A percentile compares a stretch with the other conserved stretches of the same genome.
Conservation (phyloP, 805 yeast species). For the Candida mattraensis region DNA sequence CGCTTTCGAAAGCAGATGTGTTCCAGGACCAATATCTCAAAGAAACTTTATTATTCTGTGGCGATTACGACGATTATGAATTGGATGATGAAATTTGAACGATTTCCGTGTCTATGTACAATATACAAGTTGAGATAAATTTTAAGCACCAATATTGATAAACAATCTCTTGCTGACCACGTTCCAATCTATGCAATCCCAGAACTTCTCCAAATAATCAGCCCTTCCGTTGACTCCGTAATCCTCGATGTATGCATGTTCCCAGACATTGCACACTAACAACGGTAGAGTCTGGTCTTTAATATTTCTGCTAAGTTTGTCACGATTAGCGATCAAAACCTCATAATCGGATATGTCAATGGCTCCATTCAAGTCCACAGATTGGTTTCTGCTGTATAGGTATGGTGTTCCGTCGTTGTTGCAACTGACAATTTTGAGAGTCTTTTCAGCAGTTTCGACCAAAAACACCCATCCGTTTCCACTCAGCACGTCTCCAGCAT, state of each 20-base stretch:
- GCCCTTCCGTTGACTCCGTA: constrained; percentile 78
- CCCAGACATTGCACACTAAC: constrained; percentile 83
- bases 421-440: constrained; percentile 52
- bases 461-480: constrained; percentile 79
- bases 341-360: constrained; percentile 55
- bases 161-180: constrained; percentile 52
- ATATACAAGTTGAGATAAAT: background rate
- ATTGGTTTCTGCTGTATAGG: constrained; percentile 65
- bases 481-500: constrained; percentile 49
- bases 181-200: constrained; percentile 85
- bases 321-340: constrained; percentile 39
- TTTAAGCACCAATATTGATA: constrained; percentile 17
- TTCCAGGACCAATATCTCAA: constrained; percentile 28
- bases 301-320: constrained; percentile 30
- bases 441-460: constrained; percentile 63
- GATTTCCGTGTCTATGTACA: constrained; percentile 12
- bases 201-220: constrained; percentile 70
- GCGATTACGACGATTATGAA: constrained; percentile 30
- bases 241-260: constrained; percentile 80
- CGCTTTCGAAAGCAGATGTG: constrained; percentile 35
- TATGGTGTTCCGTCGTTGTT: constrained; percentile 81
- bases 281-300: constrained; percentile 72
- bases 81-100: constrained; percentile 22
- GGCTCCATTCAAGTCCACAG: constrained; percentile 74
- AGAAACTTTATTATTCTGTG: constrained; percentile 32